A percentile compares a stretch with the other conserved stretches of the same genome.
These are phyloP conservation scores for Gossypium arboreum DNA, from an alignment of 345 rosid genomes.

Conservation along the genomic window DNA sequence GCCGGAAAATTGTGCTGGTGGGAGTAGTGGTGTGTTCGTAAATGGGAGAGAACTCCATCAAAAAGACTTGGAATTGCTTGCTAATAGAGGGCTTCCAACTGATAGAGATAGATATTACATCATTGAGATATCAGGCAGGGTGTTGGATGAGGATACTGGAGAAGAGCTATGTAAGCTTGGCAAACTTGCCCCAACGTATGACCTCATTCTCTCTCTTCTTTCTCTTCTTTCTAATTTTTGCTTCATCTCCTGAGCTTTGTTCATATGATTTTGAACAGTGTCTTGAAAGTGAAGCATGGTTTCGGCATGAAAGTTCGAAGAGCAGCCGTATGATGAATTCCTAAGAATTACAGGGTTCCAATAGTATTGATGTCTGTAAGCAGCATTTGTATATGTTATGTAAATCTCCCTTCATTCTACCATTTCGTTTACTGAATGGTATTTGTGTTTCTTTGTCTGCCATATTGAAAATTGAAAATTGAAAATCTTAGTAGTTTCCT, in stretches of 20 bases:
- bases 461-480: neutral
- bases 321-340: conserved; percentile 30
- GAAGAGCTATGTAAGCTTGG: conserved; percentile 84
- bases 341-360: neutral
- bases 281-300: conserved; percentile 74
- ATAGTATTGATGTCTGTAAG: neutral
- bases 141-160: conserved; percentile 78
- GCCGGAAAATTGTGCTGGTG: conserved; percentile 75
- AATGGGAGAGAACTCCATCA: conserved; percentile 89
- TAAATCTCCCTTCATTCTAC: neutral
- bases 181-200: conserved; percentile 96
- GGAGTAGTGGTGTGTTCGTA: conserved; percentile 63
- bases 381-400: neutral
- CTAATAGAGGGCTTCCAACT: conserved; percentile 67
- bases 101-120: conserved; percentile 62
- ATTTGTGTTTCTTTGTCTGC: neutral
- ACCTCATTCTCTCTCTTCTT: neutral
- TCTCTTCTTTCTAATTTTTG: neutral
- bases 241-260: neutral
- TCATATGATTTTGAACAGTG: conserved; percentile 42
- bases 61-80: conserved; percentile 72
- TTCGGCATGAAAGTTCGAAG: conserved; percentile 84
- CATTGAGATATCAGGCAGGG: conserved; percentile 73
- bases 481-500: neutral
- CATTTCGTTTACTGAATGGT: neutral